Conservation (phyloP, 306 rosid species). For the Delonix regia region DNA sequence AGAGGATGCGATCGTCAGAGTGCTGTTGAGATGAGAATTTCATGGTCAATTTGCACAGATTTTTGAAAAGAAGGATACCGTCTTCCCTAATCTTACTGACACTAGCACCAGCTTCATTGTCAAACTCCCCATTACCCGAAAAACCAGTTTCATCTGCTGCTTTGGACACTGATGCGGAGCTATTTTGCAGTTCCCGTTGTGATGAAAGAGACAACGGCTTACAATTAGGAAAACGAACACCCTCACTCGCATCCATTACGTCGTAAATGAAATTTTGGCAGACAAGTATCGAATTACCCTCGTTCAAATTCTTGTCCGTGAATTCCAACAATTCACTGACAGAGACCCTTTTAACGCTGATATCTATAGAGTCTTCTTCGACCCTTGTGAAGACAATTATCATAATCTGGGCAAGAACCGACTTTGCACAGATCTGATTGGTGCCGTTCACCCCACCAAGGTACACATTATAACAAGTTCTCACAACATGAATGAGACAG, state of each 20-base stretch:
- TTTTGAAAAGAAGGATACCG: constrained; percentile 88
- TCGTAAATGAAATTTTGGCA: constrained; percentile 86
- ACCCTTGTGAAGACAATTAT: constrained; percentile 76
- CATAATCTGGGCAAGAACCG: constrained; percentile 96
- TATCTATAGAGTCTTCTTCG: constrained; percentile 77
- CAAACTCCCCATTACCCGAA: constrained; percentile 39
- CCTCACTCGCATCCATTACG: constrained; percentile 81
- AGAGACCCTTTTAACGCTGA: constrained; percentile 52
- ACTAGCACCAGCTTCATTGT: constrained; percentile 51
- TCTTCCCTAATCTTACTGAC: constrained; percentile 90
- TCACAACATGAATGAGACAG: constrained; percentile 75
- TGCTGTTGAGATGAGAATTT: constrained; percentile 88
- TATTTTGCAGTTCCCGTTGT: constrained; percentile 45
- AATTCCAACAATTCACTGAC: constrained; percentile 85
- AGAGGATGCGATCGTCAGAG: constrained; percentile 89
- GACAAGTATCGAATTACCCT: constrained; percentile 83
- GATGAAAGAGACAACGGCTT: constrained; percentile 26
- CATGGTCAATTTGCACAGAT: constrained; percentile 95
- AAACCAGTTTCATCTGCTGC: constrained; percentile 29
- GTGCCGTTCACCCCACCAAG: constrained; percentile 97
- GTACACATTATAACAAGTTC: constrained; percentile 93
- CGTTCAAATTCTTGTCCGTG: constrained; percentile 92
- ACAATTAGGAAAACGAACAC: constrained; percentile 39
- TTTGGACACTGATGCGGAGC: constrained; percentile 42
- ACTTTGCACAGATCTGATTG: constrained; percentile 98